Conservation (phyloP, 768 basidiomycete species). For the Trametes cubensis region DNA sequence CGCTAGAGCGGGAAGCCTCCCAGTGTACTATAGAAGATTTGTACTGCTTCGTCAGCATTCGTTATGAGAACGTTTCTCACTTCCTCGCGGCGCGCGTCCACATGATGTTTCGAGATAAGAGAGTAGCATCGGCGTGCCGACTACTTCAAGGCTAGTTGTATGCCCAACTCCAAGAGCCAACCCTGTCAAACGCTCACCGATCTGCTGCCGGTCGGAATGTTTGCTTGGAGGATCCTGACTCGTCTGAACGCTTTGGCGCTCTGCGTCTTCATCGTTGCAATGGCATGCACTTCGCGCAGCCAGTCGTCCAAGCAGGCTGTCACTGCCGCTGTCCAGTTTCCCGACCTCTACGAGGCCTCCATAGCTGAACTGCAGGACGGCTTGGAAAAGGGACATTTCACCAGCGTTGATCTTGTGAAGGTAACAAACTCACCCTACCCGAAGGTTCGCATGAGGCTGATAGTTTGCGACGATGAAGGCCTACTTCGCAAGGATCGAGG, state of each 20-base stretch:
- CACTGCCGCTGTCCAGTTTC: constrained; percentile 26
- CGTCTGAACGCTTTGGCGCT: not conserved
- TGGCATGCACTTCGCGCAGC: not conserved
- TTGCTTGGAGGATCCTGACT: too few relatives aligned
- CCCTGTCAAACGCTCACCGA: too few relatives aligned
- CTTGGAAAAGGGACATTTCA: constrained; percentile 51
- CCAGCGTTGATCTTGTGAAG: constrained; percentile 64
- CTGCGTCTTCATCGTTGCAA: not conserved
- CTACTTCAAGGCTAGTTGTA: too few relatives aligned
- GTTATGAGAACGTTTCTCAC: too few relatives aligned
- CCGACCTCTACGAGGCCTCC: constrained; percentile 65
- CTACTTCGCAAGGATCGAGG: constrained; percentile 66
- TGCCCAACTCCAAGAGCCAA: too few relatives aligned
- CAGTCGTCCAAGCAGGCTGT: not conserved
- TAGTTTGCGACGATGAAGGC: constrained; percentile 42
- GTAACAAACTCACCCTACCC: constrained; percentile 33
- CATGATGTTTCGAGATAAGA: too few relatives aligned
- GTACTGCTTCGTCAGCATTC: too few relatives aligned
- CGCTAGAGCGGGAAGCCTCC: too few relatives aligned
- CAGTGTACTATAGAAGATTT: too few relatives aligned
- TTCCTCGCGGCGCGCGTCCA: too few relatives aligned
- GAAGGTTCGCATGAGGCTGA: not conserved
- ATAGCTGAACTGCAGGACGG: constrained; percentile 55
- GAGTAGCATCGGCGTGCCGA: too few relatives aligned
- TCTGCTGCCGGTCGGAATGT: too few relatives aligned